Base-by-base conservation (phyloP, 495 filamentous ascomycete species). In the Hypoxylon subgilvum region DNA sequence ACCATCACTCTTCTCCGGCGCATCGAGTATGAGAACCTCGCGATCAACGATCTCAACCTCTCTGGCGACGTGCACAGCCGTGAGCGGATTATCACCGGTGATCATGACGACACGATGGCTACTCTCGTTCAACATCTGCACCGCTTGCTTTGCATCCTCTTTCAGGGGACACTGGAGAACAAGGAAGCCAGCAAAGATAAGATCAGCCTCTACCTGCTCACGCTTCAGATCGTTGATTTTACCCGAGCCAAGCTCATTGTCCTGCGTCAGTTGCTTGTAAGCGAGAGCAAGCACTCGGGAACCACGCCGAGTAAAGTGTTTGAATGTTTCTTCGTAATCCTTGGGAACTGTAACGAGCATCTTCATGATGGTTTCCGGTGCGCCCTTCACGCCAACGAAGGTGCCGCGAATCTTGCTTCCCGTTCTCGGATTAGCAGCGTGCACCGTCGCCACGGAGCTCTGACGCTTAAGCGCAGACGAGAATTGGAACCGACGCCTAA, bases 51-150 rank as follows among this genome's bases (percentile, higher is more conserved):
- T 99, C 66, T 99, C 94, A 30, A 99, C 94, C 69, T 97, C 86
- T 35, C 87, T 86, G 9, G 94, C 94, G 53, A 99, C 94, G 69
- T 99, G 93, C 18, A 94, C 89, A 60, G 94, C 94, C 17, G 94
- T 99, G 32, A 99, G 81, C 16, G 94, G 92, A 68, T 99, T 99
- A 73, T 99, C 94, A 65, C 94, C 94, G 40, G 94, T 99, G 51
- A 99, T 99, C 94, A 99, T 99, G 63, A 97, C 89, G 50, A 95
- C 90, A 61, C 94, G 91, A 76, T 99, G 94, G 74, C 91, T 96
- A 73, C 93, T 96, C 76, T 97, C 95, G 68, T 96, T 99, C 51
- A 99, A 81, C 94, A 99, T 97, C 38, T 86, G 89, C 22, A 97
- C 91, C 14, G 94, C 82, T 66, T 90, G 87, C 75, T 92, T 90